phyloP scores from a whole-genome alignment of 2,329 filamentous ascomycete genomes.

The Monilinia polystroma region DNA sequence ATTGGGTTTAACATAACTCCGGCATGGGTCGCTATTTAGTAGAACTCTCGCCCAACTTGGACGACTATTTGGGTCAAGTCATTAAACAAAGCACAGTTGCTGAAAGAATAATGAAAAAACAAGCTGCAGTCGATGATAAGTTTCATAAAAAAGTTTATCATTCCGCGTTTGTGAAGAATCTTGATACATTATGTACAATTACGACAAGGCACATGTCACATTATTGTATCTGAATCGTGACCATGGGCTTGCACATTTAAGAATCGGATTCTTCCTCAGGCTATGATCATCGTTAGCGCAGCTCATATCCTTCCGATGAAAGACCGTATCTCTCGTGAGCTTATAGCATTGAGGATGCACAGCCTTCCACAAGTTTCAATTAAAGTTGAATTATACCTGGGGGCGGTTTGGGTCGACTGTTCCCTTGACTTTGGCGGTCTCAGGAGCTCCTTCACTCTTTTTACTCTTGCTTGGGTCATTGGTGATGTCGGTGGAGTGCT shows the following conservation, averaged over 20 bases:
- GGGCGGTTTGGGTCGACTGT: constrained; percentile 43
- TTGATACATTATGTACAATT: constrained; percentile 29
- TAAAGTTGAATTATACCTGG: constrained; percentile 32
- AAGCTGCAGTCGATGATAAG: not conserved
- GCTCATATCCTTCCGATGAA: constrained; percentile 27
- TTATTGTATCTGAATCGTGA: constrained; percentile 13
- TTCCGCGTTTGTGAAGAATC: constrained; percentile 8
- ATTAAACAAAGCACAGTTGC: constrained; percentile 7
- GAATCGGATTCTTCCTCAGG: constrained; percentile 24
- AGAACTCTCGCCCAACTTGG: not conserved
- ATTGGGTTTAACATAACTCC: not conserved
- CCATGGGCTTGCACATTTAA: constrained; percentile 10
- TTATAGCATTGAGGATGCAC: constrained; percentile 13
- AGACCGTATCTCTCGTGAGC: constrained; percentile 23
- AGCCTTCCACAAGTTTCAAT: constrained; percentile 6
- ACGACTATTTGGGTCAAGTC: not conserved
- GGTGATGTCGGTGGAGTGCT: constrained; percentile 48
- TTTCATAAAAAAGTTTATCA: not conserved
- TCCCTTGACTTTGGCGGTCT: constrained; percentile 54
- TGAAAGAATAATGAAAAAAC: constrained; percentile 1
- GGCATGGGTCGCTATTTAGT: not conserved
- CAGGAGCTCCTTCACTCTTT: constrained; percentile 56
- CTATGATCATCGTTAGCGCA: constrained; percentile 29
- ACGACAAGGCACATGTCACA: constrained; percentile 7
- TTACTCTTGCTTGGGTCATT: constrained; percentile 50